Percentiles rank a stretch among this genome's conserved stretches.
Conservation (phyloP, 768 basidiomycete genomes). For the Trametes cingulata region DNA sequence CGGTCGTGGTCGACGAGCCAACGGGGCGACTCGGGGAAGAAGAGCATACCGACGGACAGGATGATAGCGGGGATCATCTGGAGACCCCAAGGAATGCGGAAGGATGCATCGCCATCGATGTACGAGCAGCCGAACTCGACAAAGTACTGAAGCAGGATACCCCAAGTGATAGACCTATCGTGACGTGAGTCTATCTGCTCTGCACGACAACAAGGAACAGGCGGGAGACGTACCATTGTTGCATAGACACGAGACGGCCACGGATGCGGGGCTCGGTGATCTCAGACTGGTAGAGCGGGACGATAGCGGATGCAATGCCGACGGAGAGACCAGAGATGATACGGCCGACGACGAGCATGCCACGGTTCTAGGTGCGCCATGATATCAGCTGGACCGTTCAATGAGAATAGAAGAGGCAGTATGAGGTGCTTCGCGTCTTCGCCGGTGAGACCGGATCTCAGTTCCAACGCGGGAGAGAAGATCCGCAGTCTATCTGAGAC, state of each 20-base stretch:
- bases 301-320: conserved; percentile 63
- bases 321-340: conserved; percentile 69
- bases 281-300: conserved; percentile 77
- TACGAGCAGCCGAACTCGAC: conserved; percentile 76
- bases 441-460: neutral
- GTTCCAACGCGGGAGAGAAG: neutral
- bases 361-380: conserved; percentile 49
- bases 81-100: conserved; percentile 79
- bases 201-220: neutral
- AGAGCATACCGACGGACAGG: conserved; percentile 63
- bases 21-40: conserved; percentile 68
- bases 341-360: conserved; percentile 61
- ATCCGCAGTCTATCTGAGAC: conserved; percentile 1
- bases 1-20: conserved; percentile 66
- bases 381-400: neutral
- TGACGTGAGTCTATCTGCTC: neutral
- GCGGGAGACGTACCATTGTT: conserved; percentile 55
- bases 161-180: conserved; percentile 63
- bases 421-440: neutral
- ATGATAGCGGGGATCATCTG: conserved; percentile 79
- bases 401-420: neutral
- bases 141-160: conserved; percentile 75
- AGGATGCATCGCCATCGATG: conserved; percentile 68
- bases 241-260: conserved; percentile 73
- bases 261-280: conserved; percentile 71